These are phyloP conservation scores for Pythium dissimile DNA, from an alignment of 352 stramenopile species.

Conservation along the genomic window DNA sequence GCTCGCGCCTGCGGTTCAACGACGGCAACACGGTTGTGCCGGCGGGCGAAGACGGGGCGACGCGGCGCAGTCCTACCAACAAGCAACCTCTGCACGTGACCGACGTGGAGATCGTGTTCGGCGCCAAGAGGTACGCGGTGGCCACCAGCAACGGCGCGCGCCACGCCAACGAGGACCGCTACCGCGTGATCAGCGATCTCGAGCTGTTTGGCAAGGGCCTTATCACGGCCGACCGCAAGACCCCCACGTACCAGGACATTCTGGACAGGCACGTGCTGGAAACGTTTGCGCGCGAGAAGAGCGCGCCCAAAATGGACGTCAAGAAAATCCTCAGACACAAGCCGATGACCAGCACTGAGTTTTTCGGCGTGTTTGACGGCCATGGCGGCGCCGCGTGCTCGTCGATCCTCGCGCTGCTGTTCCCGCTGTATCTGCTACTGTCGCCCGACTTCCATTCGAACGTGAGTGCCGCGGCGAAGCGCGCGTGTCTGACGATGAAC, in stretches of 20 bases:
- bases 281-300: constrained; percentile 34
- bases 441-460: constrained; percentile 42
- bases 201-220: constrained; percentile 55
- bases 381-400: constrained; percentile 62
- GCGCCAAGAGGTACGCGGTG: constrained; percentile 34
- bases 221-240: constrained; percentile 34
- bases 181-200: constrained; percentile 62
- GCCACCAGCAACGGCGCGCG: constrained; percentile 45
- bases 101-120: constrained; percentile 56
- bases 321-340: constrained; percentile 37
- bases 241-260: constrained; percentile 28
- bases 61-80: neutral
- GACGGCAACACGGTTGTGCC: constrained; percentile 16
- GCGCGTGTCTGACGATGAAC: constrained; percentile 58
- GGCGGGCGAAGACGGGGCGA: neutral
- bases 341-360: constrained; percentile 38
- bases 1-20: constrained; percentile 10
- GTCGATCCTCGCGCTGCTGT: constrained; percentile 55
- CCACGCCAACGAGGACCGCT: constrained; percentile 63
- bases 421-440: constrained; percentile 68
- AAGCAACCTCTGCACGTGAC: constrained; percentile 24
- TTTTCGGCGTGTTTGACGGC: constrained; percentile 77
- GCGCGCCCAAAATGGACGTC: constrained; percentile 34
- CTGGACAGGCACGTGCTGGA: constrained; percentile 41
- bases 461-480: constrained; percentile 34